Evolutionary conservation across 331 rosid species (phyloP), one percentile per base, ranked within the genome.

Genomic region (Quercus lobata): DNA sequence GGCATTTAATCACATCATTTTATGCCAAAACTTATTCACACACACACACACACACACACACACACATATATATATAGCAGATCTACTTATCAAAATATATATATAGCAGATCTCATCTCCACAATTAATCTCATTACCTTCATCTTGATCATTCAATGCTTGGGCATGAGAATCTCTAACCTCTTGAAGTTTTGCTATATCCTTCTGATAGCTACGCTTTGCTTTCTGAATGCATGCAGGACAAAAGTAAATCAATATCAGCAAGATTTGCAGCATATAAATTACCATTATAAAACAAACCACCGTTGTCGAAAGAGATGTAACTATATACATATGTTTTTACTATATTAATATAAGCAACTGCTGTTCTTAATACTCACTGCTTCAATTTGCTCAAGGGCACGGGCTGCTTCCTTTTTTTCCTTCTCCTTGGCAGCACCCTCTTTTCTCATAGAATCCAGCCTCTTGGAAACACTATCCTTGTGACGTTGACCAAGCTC

Each of bases 401-500:
- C 94, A 1, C 44, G 81, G 5, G 68, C 89, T 0, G 96, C 91
- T 84, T 91, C 98, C 74, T 93, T 90, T 75, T 89, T 90, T 71
- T 88, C 91, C 90, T 95, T 95, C 66, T 95, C 96, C 86, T 91
- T 95, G 21, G 97, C 96, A 85, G 82, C 90, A 73, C 81, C 85
- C 79, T 93, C 99, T 81, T 95, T 95, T 78, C 96, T 76, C 97
- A 93, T 91, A 84, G 91, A 75, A 46, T 90, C 89, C 21, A 95
- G 89, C 91, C 86, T 92, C 87, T 91, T 90, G 15, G 97, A 55
- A 73, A 95, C 98, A 83, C 82, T 89, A 55, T 95, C 99, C 83
- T 90, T 95, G 79, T 95, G 99, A 7, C 97, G 98, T 71, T 80
- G 84, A 35, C 99, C 98, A 6, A 95, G 99, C 73, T 95, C 99